A percentile compares a stretch with the other conserved stretches of the same genome.
Conservation (phyloP, 2,329 filamentous ascomycete genomes). For the Fusarium austroafricanum region DNA sequence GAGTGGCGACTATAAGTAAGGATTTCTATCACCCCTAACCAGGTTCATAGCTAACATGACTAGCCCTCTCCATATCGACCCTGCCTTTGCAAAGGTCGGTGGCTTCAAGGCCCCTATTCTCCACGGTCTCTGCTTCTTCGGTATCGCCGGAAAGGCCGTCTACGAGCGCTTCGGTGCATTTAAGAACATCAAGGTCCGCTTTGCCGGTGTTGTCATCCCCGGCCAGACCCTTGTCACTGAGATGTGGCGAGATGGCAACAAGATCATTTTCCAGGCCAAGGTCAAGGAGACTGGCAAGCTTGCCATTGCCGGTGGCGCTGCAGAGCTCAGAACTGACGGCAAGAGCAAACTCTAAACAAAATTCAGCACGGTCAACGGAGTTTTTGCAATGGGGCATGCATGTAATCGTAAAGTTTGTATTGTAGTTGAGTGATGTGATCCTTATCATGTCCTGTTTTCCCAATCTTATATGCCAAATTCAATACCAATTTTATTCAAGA, state of each 20-base stretch:
- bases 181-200: conserved; percentile 93
- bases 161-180: conserved; percentile 84
- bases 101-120: conserved; percentile 95
- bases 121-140: conserved; percentile 96
- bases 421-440: conserved; percentile 40
- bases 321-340: conserved; percentile 69
- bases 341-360: conserved; percentile 50
- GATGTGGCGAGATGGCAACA: conserved; percentile 90
- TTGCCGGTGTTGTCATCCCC: conserved; percentile 85
- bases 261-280: conserved; percentile 85
- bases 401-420: conserved; percentile 45
- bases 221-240: conserved; percentile 92
- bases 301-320: conserved; percentile 83
- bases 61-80: conserved; percentile 92
- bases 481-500: conserved; percentile 15
- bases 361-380: conserved; percentile 14
- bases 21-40: background rate
- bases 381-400: conserved; percentile 29
- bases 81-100: conserved; percentile 91
- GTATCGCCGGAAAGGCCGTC: conserved; percentile 90
- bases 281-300: conserved; percentile 94
- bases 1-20: conserved; percentile 88
- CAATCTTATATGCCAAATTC: conserved; percentile 27
- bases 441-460: conserved; percentile 34
- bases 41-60: conserved; percentile 1